Conservation (phyloP, 202 grass and related monocot species). For the Tripidium arundinaceum region DNA sequence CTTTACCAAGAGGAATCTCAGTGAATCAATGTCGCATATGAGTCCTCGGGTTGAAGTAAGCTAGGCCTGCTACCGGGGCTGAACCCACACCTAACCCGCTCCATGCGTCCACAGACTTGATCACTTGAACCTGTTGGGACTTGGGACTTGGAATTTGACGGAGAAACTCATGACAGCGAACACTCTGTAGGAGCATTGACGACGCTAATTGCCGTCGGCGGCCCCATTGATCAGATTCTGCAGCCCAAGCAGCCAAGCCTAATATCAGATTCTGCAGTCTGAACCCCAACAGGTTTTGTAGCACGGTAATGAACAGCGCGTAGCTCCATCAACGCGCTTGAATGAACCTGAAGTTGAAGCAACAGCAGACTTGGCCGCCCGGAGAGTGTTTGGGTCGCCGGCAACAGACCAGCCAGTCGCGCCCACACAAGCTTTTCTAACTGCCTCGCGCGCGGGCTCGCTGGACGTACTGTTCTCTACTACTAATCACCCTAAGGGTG, state of each 20-base stretch:
- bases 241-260: not conserved
- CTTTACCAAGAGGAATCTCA: too few species aligned
- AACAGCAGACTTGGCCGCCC: not conserved
- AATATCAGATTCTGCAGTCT: not conserved
- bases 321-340: not conserved
- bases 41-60: too few species aligned
- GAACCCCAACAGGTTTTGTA: too few species aligned
- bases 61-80: too few species aligned
- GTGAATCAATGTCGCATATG: too few species aligned
- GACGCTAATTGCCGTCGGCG: not conserved
- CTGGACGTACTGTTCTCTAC: too few species aligned
- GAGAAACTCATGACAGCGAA: not conserved
- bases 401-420: not conserved
- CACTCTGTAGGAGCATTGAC: not conserved
- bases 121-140: not conserved
- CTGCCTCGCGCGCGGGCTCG: not conserved
- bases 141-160: not conserved
- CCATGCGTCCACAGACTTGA: too few species aligned
- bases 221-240: not conserved
- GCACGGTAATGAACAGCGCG: not conserved
- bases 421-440: not conserved
- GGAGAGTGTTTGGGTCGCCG: not conserved
- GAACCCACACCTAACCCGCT: too few species aligned
- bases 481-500: too few species aligned
- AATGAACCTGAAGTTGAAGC: not conserved